Conservation (phyloP, 441 rosid genomes). For the Corymbia citriodora region DNA sequence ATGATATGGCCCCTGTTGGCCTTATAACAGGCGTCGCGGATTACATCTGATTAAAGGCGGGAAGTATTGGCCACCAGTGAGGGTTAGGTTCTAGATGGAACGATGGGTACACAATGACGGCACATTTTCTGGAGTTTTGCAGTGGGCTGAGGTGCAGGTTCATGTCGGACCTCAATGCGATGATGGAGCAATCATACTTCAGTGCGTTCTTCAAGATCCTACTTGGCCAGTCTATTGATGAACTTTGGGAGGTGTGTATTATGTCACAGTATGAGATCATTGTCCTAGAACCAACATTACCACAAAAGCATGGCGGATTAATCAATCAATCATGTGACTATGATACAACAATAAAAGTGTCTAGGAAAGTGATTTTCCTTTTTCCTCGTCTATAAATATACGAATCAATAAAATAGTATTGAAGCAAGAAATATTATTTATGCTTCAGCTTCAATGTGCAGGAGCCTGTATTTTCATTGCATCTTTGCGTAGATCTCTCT, state of each 20-base stretch:
- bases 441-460: background rate
- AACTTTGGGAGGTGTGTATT: background rate
- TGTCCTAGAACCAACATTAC: background rate
- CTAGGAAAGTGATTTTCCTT: background rate
- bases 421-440: background rate
- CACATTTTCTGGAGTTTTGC: background rate
- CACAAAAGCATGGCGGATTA: background rate
- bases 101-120: too few species aligned
- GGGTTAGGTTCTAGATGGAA: background rate
- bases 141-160: background rate
- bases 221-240: background rate
- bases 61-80: background rate
- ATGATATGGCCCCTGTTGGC: background rate
- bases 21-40: background rate
- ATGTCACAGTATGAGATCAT: background rate
- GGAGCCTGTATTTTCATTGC: background rate
- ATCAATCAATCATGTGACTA: background rate
- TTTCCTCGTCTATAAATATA: background rate
- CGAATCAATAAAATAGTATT: background rate
- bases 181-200: too few species aligned
- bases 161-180: too few species aligned
- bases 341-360: accelerated
- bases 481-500: background rate
- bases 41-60: background rate
- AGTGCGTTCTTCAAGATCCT: background rate